Base-by-base conservation (phyloP, 164 flowering plant species). In the Umbilicus rupestris region DNA sequence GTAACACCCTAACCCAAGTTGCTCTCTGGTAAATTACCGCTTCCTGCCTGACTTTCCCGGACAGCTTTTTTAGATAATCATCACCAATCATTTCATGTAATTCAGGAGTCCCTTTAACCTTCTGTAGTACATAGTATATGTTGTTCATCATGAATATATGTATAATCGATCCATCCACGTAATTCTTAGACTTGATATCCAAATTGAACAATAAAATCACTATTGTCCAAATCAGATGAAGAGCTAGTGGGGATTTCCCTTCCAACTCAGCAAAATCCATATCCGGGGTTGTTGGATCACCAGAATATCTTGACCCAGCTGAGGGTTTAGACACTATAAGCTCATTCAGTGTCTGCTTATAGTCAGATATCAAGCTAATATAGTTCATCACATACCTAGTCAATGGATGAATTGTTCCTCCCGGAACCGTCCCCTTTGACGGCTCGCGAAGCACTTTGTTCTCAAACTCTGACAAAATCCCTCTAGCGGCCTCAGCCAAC, bases 301-400 rank as follows among this genome's bases (percentile, higher is more conserved):
- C 79, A 0, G 89, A 79, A 67, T 79, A 77, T 9, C 87, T 79
- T 4, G 83, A 74, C 12, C 83, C 84, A 12, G 84, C 72, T 0
- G 87, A 71, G 0, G 98, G 96, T 65, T 78, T 80, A 0, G 95
- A 80, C 52, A 85, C 83, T 22, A 93, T 85, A 64, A 93, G 78
- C 57, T 86, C 84, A 41, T 50, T 47, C 67, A 93, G 71, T 8
- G 90, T 88, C 72, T 78, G 78, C 76, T 83, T 85, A 65, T 94
- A 89, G 70, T 87, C 93, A 3, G 91, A 82, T 15, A 87, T 91
- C 75, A 85, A 73, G 66, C 82, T 84, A 64, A 89, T 81, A 33
- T 91, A 91, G 60, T 94, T 89, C 96, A 94, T 91, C 67, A 89
- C 97, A 70, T 89, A 89, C 75, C 96, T 78, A 10, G 97, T 87